Percentiles rank a stretch among this genome's conserved stretches.
These are phyloP conservation scores for Acanthamoeba healyi DNA, from an alignment of 208 protist genomes.

Conservation along the genomic window DNA sequence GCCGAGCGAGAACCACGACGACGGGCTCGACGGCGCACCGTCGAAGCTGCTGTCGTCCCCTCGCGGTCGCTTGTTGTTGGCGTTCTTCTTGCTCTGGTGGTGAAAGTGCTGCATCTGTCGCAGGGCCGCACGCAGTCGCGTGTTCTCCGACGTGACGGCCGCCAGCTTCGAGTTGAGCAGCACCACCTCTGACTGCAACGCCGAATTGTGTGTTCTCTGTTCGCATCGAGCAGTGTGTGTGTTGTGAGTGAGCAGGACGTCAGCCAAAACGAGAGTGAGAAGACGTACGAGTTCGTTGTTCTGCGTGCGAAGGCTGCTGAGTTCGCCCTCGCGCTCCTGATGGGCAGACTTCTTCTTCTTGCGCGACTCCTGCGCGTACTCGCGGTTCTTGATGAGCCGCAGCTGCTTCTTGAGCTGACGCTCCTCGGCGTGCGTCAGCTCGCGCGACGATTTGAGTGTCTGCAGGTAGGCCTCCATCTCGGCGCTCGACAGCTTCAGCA, in stretches of 20 bases:
- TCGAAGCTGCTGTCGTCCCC: neutral
- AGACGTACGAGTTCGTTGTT: slow-evolving; percentile 18
- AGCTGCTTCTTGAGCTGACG: slow-evolving; percentile 79
- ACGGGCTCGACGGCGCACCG: neutral
- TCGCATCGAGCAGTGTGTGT: neutral
- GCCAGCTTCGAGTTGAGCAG: slow-evolving; percentile 50
- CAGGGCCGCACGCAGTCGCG: neutral
- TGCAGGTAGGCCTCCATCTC: slow-evolving; percentile 81
- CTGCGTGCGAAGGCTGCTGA: neutral
- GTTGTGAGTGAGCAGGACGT: neutral
- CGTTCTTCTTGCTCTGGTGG: neutral
- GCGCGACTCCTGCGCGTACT: slow-evolving; percentile 83
- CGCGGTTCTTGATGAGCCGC: slow-evolving; percentile 82
- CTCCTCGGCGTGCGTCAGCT: slow-evolving; percentile 77
- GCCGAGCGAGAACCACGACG: slow-evolving; percentile 18
- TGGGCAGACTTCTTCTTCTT: slow-evolving; percentile 75
- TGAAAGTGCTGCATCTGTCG: slow-evolving; percentile 35
- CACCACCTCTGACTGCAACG: slow-evolving; percentile 48
- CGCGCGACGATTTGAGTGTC: slow-evolving; percentile 58
- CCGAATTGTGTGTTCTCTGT: neutral
- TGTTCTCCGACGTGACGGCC: neutral
- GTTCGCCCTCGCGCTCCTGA: slow-evolving; percentile 74
- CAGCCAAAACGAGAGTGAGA: neutral
- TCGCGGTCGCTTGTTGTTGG: neutral
- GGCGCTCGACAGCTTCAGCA: slow-evolving; percentile 77